Evolutionary conservation across 345 rosid species (phyloP).

Genomic region (Pelargonium nanum): DNA sequence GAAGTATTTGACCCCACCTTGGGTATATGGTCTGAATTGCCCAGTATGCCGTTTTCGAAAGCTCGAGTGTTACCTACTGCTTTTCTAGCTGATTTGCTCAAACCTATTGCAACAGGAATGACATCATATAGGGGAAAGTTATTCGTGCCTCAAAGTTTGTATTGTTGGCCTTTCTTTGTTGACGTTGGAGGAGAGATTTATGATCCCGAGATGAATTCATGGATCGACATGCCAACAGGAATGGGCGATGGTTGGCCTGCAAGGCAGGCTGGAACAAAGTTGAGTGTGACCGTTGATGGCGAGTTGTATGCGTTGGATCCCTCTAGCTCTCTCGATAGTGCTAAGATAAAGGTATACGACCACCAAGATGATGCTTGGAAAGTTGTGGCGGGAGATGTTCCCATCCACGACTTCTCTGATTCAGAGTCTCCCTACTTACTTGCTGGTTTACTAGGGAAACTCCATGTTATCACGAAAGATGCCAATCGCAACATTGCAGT

Average conservation of each 20-base stretch:
- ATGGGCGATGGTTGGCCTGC: constrained; percentile 99
- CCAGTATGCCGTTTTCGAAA: constrained; percentile 83
- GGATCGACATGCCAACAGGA: constrained; percentile 85
- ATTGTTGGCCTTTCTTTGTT: constrained; percentile 87
- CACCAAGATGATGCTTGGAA: constrained; percentile 74
- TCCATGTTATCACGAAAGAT: constrained; percentile 77
- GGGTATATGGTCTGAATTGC: constrained; percentile 54
- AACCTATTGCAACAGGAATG: constrained; percentile 91
- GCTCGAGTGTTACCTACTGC: constrained; percentile 73
- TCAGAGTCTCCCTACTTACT: constrained; percentile 77
- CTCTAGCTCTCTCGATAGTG: constrained; percentile 52
- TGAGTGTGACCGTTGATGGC: constrained; percentile 65
- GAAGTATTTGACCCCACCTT: constrained; percentile 68
- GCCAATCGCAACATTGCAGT: constrained; percentile 33
- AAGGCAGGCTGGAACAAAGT: constrained; percentile 70
- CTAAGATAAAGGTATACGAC: constrained; percentile 74
- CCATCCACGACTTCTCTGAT: constrained; percentile 40
- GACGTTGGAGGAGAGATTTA: constrained; percentile 90
- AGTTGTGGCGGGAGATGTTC: constrained; percentile 62
- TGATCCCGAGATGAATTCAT: constrained; percentile 58
- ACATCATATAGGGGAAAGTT: constrained; percentile 76
- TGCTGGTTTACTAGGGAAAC: constrained; percentile 69
- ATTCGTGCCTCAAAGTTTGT: constrained; percentile 80
- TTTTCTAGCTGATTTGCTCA: constrained; percentile 63
- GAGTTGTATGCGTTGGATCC: constrained; percentile 73